Percentiles rank a stretch among this genome's conserved stretches.
Conservation (phyloP, 805 yeast species). For the Torulaspora indica region DNA sequence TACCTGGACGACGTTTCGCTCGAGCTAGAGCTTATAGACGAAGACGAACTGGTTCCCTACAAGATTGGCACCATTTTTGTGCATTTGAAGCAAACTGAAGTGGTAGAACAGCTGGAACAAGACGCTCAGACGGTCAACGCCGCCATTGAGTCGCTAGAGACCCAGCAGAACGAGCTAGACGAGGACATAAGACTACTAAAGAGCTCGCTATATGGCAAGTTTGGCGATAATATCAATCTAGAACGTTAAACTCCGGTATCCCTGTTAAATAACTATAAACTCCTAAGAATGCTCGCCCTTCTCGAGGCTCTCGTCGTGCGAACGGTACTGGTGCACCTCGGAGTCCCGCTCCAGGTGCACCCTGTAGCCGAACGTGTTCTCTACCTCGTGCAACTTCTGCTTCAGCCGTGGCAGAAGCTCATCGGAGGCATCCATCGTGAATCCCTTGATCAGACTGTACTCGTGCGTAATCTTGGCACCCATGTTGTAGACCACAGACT, state of each 20-base stretch:
- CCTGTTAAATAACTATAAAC: conserved; percentile 3
- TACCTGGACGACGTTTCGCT: conserved; percentile 79
- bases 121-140: conserved; percentile 53
- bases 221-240: conserved; percentile 82
- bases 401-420: conserved; percentile 24
- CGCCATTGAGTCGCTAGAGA: conserved; percentile 45
- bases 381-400: conserved; percentile 15
- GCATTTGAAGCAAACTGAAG: conserved; percentile 60
- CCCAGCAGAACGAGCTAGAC: conserved; percentile 48
- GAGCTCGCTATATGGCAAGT: conserved; percentile 73
- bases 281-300: conserved; percentile 2
- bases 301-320: conserved; percentile 8
- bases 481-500: conserved; percentile 33
- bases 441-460: conserved; percentile 47
- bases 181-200: conserved; percentile 58
- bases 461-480: conserved; percentile 48
- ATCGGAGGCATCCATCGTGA: conserved; percentile 41
- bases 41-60: conserved; percentile 66
- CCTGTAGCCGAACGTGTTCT: conserved; percentile 18
- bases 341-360: conserved; percentile 29
- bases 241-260: conserved; percentile 45
- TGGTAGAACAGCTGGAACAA: conserved; percentile 59
- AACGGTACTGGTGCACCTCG: conserved; percentile 26
- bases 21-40: conserved; percentile 83
- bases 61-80: conserved; percentile 77